Evolutionary conservation across 331 rosid genomes (phyloP).

Genomic region (Quercus tomentella): DNA sequence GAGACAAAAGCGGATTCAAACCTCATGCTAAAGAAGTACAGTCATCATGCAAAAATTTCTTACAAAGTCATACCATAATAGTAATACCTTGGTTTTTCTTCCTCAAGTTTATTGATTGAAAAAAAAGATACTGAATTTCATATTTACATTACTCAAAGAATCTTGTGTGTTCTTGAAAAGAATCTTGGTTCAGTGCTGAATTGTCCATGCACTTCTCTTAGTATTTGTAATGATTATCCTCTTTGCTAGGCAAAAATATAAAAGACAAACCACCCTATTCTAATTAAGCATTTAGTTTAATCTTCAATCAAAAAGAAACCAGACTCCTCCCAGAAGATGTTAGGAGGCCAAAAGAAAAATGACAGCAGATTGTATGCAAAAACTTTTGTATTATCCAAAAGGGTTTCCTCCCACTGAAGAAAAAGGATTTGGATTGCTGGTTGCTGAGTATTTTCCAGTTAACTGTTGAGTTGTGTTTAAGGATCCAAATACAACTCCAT

Average conservation of each 20-base stretch:
- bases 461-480: constrained; percentile 30
- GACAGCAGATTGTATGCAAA: not conserved
- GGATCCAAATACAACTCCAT: constrained; percentile 23
- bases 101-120: not conserved
- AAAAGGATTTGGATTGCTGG: constrained; percentile 20
- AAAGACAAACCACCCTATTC: not conserved
- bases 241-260: not conserved
- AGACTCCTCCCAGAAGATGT: not conserved
- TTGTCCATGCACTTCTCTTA: not conserved
- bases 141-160: not conserved
- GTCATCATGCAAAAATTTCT: not conserved
- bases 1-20: not conserved
- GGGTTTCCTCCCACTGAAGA: constrained; percentile 59
- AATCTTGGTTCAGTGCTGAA: not conserved
- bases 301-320: not conserved
- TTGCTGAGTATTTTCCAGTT: constrained; percentile 22
- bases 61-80: not conserved
- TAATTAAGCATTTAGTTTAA: not conserved
- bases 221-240: not conserved
- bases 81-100: not conserved
- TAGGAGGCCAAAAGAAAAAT: not conserved
- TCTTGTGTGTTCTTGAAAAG: not conserved
- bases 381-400: constrained; percentile 40
- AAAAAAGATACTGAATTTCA: not conserved
- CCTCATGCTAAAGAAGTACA: not conserved